Conservation (phyloP, 2,329 filamentous ascomycete genomes). For the Paecilomyces fulvus region DNA sequence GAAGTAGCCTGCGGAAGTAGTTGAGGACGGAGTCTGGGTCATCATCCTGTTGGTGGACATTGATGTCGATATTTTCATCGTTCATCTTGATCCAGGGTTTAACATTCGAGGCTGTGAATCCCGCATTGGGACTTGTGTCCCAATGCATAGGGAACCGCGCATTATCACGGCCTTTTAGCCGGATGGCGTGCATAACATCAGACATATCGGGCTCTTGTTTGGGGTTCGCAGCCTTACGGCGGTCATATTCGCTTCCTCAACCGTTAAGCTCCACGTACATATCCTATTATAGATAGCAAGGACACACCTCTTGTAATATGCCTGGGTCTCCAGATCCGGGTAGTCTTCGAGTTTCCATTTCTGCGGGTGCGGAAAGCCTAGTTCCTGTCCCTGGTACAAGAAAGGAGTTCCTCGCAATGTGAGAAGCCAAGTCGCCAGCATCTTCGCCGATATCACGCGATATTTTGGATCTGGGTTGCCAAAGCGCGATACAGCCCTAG, state of each 20-base stretch:
- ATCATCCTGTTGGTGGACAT: conserved; percentile 38
- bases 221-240: conserved; percentile 6
- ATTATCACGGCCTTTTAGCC: conserved; percentile 45
- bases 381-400: conserved; percentile 54
- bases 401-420: conserved; percentile 48
- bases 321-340: conserved; percentile 36
- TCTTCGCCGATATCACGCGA: conserved; percentile 42
- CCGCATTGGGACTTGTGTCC: conserved; percentile 48
- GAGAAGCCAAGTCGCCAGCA: conserved; percentile 44
- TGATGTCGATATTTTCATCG: conserved; percentile 49
- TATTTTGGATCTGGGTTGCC: conserved; percentile 39
- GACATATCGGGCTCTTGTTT: conserved; percentile 9
- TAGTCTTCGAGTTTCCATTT: conserved; percentile 42
- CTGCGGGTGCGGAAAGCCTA: conserved; percentile 50
- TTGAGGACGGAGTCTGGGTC: conserved; percentile 41
- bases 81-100: conserved; percentile 60
- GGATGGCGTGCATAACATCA: conserved; percentile 9
- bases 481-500: conserved; percentile 48
- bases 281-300: conserved; percentile 6
- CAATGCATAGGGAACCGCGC: conserved; percentile 62
- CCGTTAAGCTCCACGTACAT: neutral
- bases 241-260: conserved; percentile 5
- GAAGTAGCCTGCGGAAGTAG: conserved; percentile 50
- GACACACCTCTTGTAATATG: conserved; percentile 37
- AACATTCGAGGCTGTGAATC: conserved; percentile 43